These are phyloP conservation scores for Coemansia sp. DNA, from an alignment of 192 early-diverging fungal species.

Conservation along the genomic window DNA sequence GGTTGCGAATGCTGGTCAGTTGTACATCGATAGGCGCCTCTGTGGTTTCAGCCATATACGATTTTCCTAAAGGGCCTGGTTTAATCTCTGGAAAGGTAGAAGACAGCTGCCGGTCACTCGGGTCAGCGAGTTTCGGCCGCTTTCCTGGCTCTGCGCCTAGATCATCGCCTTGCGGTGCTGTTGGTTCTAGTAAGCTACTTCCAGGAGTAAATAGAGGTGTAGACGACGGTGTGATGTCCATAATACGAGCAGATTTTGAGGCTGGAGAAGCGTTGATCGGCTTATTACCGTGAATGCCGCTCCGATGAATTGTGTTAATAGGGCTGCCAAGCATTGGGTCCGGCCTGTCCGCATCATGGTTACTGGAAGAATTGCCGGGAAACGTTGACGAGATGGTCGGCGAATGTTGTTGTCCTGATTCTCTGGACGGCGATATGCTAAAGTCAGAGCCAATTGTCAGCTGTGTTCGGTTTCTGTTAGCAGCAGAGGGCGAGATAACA, in stretches of 20 bases:
- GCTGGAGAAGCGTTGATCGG: background rate
- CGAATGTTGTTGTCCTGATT: slow-evolving; percentile 10
- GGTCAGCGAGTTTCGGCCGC: background rate
- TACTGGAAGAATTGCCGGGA: background rate
- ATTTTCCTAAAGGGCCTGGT: slow-evolving; percentile 13
- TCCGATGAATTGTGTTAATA: no score
- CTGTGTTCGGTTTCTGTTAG: slow-evolving; percentile 33
- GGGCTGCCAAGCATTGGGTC: background rate
- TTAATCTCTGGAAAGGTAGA: background rate
- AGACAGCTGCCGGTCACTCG: background rate
- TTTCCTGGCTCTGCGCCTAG: background rate
- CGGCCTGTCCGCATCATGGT: background rate
- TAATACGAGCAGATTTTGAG: background rate
- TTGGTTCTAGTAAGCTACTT: background rate
- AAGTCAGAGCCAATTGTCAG: slow-evolving; percentile 37
- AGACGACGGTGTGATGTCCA: background rate
- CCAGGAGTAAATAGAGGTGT: background rate
- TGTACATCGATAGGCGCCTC: slow-evolving; percentile 70
- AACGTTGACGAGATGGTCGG: slow-evolving; percentile 23
- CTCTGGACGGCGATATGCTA: slow-evolving; percentile 23
- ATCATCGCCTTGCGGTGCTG: background rate
- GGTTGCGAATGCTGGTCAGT: slow-evolving; percentile 75
- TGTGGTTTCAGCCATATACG: slow-evolving; percentile 24
- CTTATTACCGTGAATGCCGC: background rate
- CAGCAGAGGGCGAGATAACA: slow-evolving; percentile 36